Base-by-base conservation (phyloP, 345 rosid genomes). In the Gossypium herbaceum region DNA sequence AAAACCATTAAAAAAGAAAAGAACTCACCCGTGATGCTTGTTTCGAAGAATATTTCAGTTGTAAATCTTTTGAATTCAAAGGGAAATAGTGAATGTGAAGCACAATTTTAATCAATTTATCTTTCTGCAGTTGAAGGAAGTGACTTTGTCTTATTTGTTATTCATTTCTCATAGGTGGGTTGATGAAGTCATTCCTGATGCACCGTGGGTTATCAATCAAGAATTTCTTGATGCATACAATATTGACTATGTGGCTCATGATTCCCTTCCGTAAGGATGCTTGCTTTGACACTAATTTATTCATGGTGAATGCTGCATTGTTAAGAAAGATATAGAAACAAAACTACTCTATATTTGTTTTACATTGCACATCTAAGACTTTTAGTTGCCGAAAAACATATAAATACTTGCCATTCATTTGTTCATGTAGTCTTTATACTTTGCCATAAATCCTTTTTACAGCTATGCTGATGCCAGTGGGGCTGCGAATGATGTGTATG, bases 401-500 rank as follows among this genome's bases (percentile, higher is more conserved):
- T 9, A 27, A 25, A 41, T 72, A 9, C 50, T 29, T 15, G 25
- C 1, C 58, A 25, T 68, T 68, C 44, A 68, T 13, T 44, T 50
- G 16, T 22, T 59, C 9, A 19, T 59, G 41, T 59, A 58, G 12
- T 58, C 64, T 66, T 51, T 44, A 15, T 13, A 25, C 48, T 68
- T 57, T 52, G 43, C 51, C 64, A 9, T 68, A 47, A 64, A 10
- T 24, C 57, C 15, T 51, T 59, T 74, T 15, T 73, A 61, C 87
- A 94, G 97, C 76, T 90, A 94, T 84, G 97, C 96, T n/a, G 98
- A 94, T 79, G 83, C 89, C 43, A 94, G 94, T 68, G 98, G 97
- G 73, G 92, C 97, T 77, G 96, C 89, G 29, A 88, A 92, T 13
- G 97, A 92, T 84, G 96, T 94, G 58, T 94, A 92, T 76, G 98